phyloP scores from a whole-genome alignment of 108 stramenopile species.

The Nitzschia palea region DNA sequence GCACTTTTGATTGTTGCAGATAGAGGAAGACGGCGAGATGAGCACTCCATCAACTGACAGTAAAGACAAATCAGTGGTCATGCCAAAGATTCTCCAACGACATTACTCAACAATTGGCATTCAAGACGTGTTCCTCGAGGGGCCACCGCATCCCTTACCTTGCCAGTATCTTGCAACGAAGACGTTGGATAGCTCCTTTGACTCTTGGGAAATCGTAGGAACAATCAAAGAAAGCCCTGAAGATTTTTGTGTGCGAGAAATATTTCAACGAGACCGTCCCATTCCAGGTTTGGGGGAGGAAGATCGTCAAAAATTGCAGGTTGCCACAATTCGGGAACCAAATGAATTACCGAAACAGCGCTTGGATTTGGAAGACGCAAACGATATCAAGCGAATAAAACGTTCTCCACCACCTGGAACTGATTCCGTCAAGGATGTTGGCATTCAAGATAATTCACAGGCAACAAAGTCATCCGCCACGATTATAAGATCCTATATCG shows the following conservation, averaged over 20 bases:
- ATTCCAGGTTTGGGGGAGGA: conserved; percentile 14
- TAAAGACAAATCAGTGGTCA: too few species aligned
- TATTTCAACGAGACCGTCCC: conserved; percentile 24
- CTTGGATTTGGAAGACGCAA: too few species aligned
- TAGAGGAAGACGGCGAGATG: too few species aligned
- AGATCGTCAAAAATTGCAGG: not conserved
- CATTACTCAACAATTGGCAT: conserved; percentile 74
- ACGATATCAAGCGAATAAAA: too few species aligned
- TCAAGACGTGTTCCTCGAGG: conserved; percentile 56
- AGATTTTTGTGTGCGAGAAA: conserved; percentile 85
- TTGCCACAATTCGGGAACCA: not conserved
- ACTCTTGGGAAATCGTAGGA: conserved; percentile 71
- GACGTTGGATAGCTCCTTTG: conserved; percentile 25
- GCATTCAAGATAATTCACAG: too few species aligned
- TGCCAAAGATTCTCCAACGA: not conserved
- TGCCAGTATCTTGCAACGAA: conserved; percentile 16
- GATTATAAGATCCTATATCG: not conserved
- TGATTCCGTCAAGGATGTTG: too few species aligned
- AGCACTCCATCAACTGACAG: too few species aligned
- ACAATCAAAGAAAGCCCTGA: conserved; percentile 63
- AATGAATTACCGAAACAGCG: not conserved
- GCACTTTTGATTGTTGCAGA: too few species aligned
- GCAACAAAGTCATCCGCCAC: not conserved
- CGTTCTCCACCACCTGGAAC: too few species aligned
- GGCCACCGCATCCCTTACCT: conserved; percentile 46